Evolutionary conservation across 805 yeast genomes (phyloP), one percentile per base, ranked within the genome.

Genomic region (Kazachstania viticola): DNA sequence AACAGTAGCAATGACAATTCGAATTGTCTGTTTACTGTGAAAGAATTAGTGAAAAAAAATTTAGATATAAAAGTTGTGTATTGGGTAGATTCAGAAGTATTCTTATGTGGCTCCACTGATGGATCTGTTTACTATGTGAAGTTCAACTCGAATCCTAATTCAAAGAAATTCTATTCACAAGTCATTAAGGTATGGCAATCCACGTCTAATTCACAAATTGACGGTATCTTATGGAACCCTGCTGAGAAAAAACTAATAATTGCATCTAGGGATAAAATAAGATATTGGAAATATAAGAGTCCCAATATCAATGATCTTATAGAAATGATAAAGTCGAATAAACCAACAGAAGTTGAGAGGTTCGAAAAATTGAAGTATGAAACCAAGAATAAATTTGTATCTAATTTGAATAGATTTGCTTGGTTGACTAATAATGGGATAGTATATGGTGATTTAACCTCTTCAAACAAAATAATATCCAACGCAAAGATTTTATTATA

Each of bases 391-490:
- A 61, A 51, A 33, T 60, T 61, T 34, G 37, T 51, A 7, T 35
- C 54, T 2, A 38, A 41, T 28, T 34, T 44, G 9, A 34, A 39
- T n/a, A 34, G 32, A 16, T 65, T 67, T 44, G 72, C 69, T 0
- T 64, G 74, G 71, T 38, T 67, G 4, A 68, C 68, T 7, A 54
- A 61, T 9, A 56, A 61, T 4, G 75, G 75, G 3, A 49, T 68
- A 0, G 62, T 68, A 0, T 63, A 64, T 42, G 71, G 72, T 9
- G 45, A 48, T 3, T 41, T 40, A 4, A 28, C 35, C 2, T 34
- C 38, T 34, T 16, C 14, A 15, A 9, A 19, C 30, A 18, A 49
- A 25, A 38, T 44, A 14, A 33, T 58, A 39, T 38, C 52, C 33
- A 39, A 54, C 42, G 56, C 65, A 1, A 65, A 60, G 29, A 52